phyloP scores from a whole-genome alignment of 78 protist genomes.

The Dictyostelium firmibasis region DNA sequence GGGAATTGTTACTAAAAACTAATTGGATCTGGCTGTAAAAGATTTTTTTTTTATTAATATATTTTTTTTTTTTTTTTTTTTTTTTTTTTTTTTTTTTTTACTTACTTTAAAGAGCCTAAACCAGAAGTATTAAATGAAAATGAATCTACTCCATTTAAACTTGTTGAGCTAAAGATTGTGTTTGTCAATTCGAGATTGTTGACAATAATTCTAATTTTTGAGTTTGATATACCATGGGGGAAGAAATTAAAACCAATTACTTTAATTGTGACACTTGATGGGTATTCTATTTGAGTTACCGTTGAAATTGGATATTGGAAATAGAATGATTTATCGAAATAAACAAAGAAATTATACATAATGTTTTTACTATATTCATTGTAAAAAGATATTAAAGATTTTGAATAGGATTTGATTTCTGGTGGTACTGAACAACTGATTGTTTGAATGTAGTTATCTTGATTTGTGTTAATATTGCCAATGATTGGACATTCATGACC shows the following conservation, averaged over 20 bases:
- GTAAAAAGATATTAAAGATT: not conserved
- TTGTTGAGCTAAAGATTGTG: not conserved
- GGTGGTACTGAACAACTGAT: not conserved
- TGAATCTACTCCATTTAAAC: not conserved
- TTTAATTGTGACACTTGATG: not conserved
- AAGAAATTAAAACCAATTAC: not conserved
- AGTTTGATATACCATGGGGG: not conserved
- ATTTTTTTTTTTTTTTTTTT: too few relatives aligned
- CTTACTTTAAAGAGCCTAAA: not conserved
- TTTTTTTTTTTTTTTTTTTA: too few relatives aligned
- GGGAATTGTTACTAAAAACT: too few relatives aligned
- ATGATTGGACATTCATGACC: not conserved
- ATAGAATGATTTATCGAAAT: not conserved
- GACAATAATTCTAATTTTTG: not conserved
- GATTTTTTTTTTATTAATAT: too few relatives aligned
- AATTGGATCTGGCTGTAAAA: too few relatives aligned
- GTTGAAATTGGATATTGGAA: not conserved
- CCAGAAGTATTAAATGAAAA: not conserved
- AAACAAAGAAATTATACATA: not conserved
- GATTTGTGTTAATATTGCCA: not conserved
- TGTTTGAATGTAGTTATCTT: not conserved
- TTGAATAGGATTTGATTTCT: not conserved
- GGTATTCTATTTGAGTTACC: not conserved
- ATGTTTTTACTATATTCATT: not conserved
- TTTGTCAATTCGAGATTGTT: not conserved